Evolutionary conservation across 2,329 filamentous ascomycete genomes (phyloP), one percentile per base, ranked within the genome.

Genomic region (Penicillium sp.): DNA sequence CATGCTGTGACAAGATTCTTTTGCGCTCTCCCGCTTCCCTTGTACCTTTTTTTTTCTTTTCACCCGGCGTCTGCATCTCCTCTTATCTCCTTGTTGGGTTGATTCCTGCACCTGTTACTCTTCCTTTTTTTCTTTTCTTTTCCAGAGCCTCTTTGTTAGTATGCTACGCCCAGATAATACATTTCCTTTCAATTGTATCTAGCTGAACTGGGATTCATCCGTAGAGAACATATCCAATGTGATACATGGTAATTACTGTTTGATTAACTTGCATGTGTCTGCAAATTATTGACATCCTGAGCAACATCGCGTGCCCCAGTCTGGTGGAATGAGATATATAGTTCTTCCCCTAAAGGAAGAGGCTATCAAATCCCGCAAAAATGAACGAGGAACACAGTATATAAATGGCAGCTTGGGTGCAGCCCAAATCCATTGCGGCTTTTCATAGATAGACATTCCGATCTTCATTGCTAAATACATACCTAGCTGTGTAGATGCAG

Each of bases 161-260:
- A 63, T 63, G 53, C 49, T 54, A 62, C 54, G 47, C 51, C 47
- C 56, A 63, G 57, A 64, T 64, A 64, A 64, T 64, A 58, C 47
- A 47, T 51, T 50, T 37, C 36, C 34, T 45, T 47, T 33, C 33
- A 36, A 40, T 35, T 50, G 41, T 47, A 50, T 45, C 29, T 34
- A 46, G 11, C 4, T 27, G 6, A n/a, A n/a, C n/a, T n/a, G n/a
- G n/a, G n/a, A n/a, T n/a, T n/a, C n/a, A n/a, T n/a, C n/a, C n/a
- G n/a, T n/a, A n/a, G n/a, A n/a, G n/a, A n/a, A n/a, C n/a, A n/a
- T n/a, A n/a, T n/a, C n/a, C n/a, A n/a, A n/a, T n/a, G n/a, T n/a
- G n/a, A n/a, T n/a, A n/a, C n/a, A n/a, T n/a, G n/a, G n/a, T n/a
- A n/a, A n/a, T n/a, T n/a, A n/a, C n/a, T n/a, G n/a, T n/a, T n/a